These are phyloP conservation scores for Neonectria sp. DNA, from an alignment of 2,329 filamentous ascomycete species.

Conservation along the genomic window DNA sequence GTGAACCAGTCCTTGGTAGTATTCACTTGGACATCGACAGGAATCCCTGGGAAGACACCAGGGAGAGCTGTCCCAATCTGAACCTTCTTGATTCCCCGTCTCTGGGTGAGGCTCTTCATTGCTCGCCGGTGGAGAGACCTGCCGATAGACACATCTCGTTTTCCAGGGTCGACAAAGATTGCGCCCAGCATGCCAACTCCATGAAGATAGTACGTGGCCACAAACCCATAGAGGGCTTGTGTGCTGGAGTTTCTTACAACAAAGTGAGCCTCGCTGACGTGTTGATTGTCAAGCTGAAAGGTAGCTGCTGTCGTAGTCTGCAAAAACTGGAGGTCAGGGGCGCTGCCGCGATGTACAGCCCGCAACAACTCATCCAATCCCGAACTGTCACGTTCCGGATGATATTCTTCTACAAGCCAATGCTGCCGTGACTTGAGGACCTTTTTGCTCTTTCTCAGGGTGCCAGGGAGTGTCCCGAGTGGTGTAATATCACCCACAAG, in stretches of 20 bases:
- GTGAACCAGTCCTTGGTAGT: slow-evolving; percentile 83
- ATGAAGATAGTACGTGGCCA: slow-evolving; percentile 86
- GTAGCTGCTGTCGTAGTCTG: slow-evolving; percentile 78
- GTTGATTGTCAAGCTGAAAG: slow-evolving; percentile 80
- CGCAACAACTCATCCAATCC: slow-evolving; percentile 84
- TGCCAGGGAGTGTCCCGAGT: slow-evolving; percentile 75
- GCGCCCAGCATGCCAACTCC: slow-evolving; percentile 83
- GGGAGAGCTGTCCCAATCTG: slow-evolving; percentile 88
- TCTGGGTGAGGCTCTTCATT: slow-evolving; percentile 79
- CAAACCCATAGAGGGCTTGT: slow-evolving; percentile 91
- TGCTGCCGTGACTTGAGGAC: slow-evolving; percentile 91
- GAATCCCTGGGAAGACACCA: slow-evolving; percentile 89
- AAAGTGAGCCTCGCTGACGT: slow-evolving; percentile 87
- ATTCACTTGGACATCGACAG: slow-evolving; percentile 65
- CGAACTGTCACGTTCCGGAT: slow-evolving; percentile 81
- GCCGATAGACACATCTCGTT: slow-evolving; percentile 91
- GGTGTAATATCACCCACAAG: slow-evolving; percentile 82
- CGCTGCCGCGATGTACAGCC: slow-evolving; percentile 76
- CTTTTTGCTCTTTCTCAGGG: slow-evolving; percentile 89
- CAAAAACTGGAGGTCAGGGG: slow-evolving; percentile 79
- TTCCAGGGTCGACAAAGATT: slow-evolving; percentile 89
- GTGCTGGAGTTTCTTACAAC: slow-evolving; percentile 96
- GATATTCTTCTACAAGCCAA: slow-evolving; percentile 94
- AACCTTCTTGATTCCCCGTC: slow-evolving; percentile 81
- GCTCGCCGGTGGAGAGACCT: slow-evolving; percentile 90